These are phyloP conservation scores for Bathelium albidoporum DNA, from an alignment of 495 filamentous ascomycete genomes.

Conservation along the genomic window DNA sequence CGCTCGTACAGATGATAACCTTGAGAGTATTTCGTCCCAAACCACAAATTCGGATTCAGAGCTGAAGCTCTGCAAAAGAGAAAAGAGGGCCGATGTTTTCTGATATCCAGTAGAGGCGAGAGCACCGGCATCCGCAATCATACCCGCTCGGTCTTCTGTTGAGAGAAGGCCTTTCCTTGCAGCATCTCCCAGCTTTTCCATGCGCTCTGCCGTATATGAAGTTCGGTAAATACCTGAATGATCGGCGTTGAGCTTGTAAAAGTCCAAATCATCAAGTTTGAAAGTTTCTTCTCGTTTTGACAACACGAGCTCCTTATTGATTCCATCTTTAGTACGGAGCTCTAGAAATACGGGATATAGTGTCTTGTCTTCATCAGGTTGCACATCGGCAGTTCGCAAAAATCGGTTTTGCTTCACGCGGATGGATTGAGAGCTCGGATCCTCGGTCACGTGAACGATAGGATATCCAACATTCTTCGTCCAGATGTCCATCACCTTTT, in stretches of 20 bases:
- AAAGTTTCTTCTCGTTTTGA: conserved; percentile 64
- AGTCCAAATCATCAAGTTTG: conserved; percentile 51
- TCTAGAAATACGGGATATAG: conserved; percentile 64
- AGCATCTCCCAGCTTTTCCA: conserved; percentile 65
- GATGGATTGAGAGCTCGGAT: conserved; percentile 47
- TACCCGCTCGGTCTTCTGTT: conserved; percentile 88
- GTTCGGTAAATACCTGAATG: conserved; percentile 67
- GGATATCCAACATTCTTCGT: conserved; percentile 70
- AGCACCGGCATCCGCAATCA: conserved; percentile 92
- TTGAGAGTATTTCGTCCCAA: conserved; percentile 80
- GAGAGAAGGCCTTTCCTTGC: conserved; percentile 76
- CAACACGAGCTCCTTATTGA: conserved; percentile 54
- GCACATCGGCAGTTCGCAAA: conserved; percentile 65
- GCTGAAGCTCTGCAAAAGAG: conserved; percentile 73
- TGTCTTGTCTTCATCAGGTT: conserved; percentile 70
- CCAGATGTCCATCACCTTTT: conserved; percentile 68
- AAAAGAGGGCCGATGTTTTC: conserved; percentile 80
- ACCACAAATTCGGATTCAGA: conserved; percentile 82
- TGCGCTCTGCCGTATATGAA: conserved; percentile 54
- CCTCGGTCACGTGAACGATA: conserved; percentile 58
- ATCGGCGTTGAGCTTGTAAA: conserved; percentile 72
- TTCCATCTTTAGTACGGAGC: conserved; percentile 54
- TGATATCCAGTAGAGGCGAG: conserved; percentile 85
- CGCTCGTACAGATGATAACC: conserved; percentile 61
- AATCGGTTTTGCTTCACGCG: conserved; percentile 67